Percentiles rank a stretch among this genome's conserved stretches.
phyloP scores from a whole-genome alignment of 208 protist species.

The Lotmaria passim region DNA sequence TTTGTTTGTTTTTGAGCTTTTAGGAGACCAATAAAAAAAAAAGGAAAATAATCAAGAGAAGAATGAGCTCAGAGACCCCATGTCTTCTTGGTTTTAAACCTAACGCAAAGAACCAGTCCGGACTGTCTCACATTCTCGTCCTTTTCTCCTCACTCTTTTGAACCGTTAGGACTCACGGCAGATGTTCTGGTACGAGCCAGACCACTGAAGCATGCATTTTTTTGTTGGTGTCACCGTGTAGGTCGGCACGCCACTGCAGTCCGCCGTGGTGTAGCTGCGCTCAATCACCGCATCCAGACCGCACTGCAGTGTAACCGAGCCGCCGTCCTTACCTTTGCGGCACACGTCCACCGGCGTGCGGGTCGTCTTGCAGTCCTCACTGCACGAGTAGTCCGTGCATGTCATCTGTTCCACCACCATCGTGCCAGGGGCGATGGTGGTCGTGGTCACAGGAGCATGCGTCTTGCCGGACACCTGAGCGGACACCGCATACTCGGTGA shows the following conservation, averaged over 20 bases:
- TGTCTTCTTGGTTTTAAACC: too few species aligned
- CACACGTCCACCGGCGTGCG: conserved; percentile 17
- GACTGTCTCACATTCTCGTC: neutral
- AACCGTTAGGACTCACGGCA: conserved; percentile 19
- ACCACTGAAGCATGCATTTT: conserved; percentile 35
- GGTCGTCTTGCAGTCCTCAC: conserved; percentile 11
- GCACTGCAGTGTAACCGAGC: conserved; percentile 38
- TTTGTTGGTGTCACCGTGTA: conserved; percentile 32
- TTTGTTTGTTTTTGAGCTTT: too few species aligned
- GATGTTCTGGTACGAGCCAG: conserved; percentile 5
- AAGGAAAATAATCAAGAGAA: too few species aligned
- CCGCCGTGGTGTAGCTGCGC: conserved; percentile 25
- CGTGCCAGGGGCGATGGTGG: conserved; percentile 16
- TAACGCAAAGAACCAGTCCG: too few species aligned
- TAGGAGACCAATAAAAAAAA: too few species aligned
- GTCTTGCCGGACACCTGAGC: conserved; percentile 15
- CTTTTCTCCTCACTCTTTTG: neutral
- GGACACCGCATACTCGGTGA: conserved; percentile 40
- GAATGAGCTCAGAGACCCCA: too few species aligned
- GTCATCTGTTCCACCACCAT: conserved; percentile 23
- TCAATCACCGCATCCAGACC: conserved; percentile 33
- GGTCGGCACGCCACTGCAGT: conserved; percentile 40
- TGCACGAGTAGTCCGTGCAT: conserved; percentile 34
- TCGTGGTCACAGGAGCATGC: conserved; percentile 12
- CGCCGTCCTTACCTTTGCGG: conserved; percentile 1